phyloP scores from a whole-genome alignment of 1,139 yeast genomes.

The Yamadazyma kanchanaburiensis region DNA sequence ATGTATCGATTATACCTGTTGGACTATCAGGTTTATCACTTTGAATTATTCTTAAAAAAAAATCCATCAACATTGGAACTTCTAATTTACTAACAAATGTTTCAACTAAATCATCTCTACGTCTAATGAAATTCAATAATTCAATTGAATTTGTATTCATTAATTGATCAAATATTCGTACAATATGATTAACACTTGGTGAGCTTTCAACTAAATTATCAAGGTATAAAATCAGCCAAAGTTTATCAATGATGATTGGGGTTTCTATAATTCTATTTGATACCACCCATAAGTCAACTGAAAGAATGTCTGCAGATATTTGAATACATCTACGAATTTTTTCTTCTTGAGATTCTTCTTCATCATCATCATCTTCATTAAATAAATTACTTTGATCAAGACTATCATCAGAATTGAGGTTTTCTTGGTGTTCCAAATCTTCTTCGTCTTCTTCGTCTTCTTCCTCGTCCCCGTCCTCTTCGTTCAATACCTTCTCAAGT shows the following conservation, averaged over 20 bases:
- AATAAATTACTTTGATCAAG: slow-evolving; percentile 11
- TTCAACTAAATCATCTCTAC: slow-evolving; percentile 51
- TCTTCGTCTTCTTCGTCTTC: slow-evolving; percentile 1
- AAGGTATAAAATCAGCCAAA: slow-evolving; percentile 41
- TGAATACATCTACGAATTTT: slow-evolving; percentile 39
- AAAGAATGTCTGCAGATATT: slow-evolving; percentile 40
- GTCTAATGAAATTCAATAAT: slow-evolving; percentile 51
- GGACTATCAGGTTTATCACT: slow-evolving; percentile 66
- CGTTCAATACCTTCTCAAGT: slow-evolving; percentile 13
- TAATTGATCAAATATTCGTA: slow-evolving; percentile 43
- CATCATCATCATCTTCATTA: slow-evolving; percentile 12
- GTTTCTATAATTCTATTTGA: slow-evolving; percentile 45
- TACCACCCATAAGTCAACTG: slow-evolving; percentile 43
- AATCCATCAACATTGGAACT: slow-evolving; percentile 56
- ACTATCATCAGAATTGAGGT: slow-evolving; percentile 14
- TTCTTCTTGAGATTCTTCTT: slow-evolving; percentile 33
- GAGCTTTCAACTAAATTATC: slow-evolving; percentile 37
- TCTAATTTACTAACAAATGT: slow-evolving; percentile 53
- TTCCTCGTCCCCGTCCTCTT: slow-evolving; percentile 8
- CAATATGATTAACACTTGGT: slow-evolving; percentile 39
- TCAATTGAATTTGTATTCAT: slow-evolving; percentile 47
- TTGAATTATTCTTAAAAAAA: slow-evolving; percentile 56
- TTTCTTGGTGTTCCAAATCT: slow-evolving; percentile 5
- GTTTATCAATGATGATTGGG: slow-evolving; percentile 36
- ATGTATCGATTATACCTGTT: slow-evolving; percentile 55